These are phyloP conservation scores for Picea engelmannii DNA, from an alignment of 83 land plant species.

Conservation along the genomic window DNA sequence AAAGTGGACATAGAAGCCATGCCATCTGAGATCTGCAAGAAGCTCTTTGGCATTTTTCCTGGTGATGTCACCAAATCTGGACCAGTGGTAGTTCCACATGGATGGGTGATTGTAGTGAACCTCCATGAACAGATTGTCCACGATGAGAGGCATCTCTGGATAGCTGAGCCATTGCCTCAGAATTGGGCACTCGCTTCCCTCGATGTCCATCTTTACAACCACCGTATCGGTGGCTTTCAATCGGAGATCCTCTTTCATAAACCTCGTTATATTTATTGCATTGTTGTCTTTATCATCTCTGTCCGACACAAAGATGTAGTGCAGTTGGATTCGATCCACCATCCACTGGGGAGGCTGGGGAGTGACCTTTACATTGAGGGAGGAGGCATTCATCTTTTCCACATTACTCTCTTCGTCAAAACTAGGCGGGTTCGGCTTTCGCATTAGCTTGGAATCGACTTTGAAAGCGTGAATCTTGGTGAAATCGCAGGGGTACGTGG, in stretches of 20 bases:
- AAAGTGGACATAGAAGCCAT: too few species aligned
- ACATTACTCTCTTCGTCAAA: slow-evolving; percentile 21
- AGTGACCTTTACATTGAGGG: background rate
- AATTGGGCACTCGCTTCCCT: too few species aligned
- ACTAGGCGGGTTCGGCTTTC: background rate
- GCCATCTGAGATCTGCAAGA: too few species aligned
- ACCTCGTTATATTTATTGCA: slow-evolving; percentile 22
- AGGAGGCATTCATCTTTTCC: background rate
- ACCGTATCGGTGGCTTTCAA: slow-evolving; percentile 21
- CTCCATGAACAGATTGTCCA: too few species aligned
- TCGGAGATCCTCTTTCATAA: slow-evolving; percentile 33
- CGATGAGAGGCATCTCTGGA: too few species aligned
- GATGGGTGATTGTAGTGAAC: too few species aligned
- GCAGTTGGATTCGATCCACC: slow-evolving; percentile 19
- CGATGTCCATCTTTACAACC: slow-evolving; percentile 13
- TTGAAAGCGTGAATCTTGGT: slow-evolving; percentile 41
- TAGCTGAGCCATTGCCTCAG: too few species aligned
- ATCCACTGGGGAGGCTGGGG: slow-evolving; percentile 28
- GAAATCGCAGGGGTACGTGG: slow-evolving; percentile 44
- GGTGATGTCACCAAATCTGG: too few species aligned
- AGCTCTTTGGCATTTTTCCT: too few species aligned
- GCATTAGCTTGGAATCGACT: background rate
- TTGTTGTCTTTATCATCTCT: slow-evolving; percentile 7
- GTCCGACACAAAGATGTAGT: slow-evolving; percentile 18
- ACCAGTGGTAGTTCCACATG: too few species aligned